Evolutionary conservation across 257 asterid genomes (phyloP), one percentile per base, ranked within the genome.

Genomic region (Mentha longifolia): DNA sequence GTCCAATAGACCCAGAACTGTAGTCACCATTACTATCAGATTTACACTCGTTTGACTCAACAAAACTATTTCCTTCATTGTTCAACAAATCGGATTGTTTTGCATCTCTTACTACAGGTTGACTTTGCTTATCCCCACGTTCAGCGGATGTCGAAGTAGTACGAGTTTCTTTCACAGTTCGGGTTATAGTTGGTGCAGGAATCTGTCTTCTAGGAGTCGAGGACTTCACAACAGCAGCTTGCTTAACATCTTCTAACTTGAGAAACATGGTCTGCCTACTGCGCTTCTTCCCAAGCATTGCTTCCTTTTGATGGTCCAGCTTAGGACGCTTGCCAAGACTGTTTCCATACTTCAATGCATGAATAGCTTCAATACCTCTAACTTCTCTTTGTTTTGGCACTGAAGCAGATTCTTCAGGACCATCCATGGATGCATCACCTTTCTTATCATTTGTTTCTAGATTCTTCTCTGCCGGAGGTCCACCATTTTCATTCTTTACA

Each of bases 241-340:
- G 97, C 79, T 93, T 90, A 67, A 92, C 87, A 80, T 95, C 99
- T 68, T 95, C 98, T 80, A 89, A 81, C 79, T 95, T 87, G 74
- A 92, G 88, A 77, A 95, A 85, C 97, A 95, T 87, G 65, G 99
- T 95, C 90, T 87, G 95, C 85, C 99, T 84, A 77, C 86, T 89
- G 30, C 98, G 95, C 80, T 88, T 92, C 77, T 95, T 95, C 69
- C 99, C 99, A 57, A 95, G 87, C 97, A 89, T 90, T 13, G 79
- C 92, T 82, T 95, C 99, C 81, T 95, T 95, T 65, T 88, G 93
- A 43, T 85, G 99, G 80, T 95, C 95, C 78, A 95, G 52, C 85
- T 84, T 86, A 46, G 94, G 88, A 43, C 99, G 92, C 85, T 95
- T 92, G 55, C 90, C 95, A 74, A 82, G 86, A 78, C 80, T 92